phyloP scores from a whole-genome alignment of 805 yeast species.

The Sugiyamaella floridensis region DNA sequence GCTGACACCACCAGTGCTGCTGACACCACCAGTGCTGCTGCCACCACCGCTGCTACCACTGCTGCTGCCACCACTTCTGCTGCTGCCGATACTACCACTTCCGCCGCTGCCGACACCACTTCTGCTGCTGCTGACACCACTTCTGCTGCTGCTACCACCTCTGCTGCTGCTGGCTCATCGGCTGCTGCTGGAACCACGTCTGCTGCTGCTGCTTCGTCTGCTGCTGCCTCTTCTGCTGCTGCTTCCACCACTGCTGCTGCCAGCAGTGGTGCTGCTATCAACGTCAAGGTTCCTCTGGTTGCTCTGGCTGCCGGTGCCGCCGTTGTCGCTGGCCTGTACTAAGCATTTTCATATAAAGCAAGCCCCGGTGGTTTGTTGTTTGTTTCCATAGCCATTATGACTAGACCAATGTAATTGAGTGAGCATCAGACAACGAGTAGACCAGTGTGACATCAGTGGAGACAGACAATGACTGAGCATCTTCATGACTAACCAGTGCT shows the following conservation, averaged over 20 bases:
- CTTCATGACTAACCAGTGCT: too few species aligned
- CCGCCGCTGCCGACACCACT: neutral
- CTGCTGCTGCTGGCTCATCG: slow-evolving; percentile 1
- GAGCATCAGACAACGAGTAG: too few species aligned
- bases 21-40: neutral
- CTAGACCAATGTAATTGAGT: too few species aligned
- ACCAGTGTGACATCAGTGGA: too few species aligned
- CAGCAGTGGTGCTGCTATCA: neutral
- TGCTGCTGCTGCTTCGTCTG: slow-evolving; percentile 1
- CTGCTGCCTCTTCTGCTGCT: neutral
- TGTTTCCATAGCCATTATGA: too few species aligned
- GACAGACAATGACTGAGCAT: too few species aligned
- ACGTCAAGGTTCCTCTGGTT: neutral
- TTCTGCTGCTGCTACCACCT: neutral
- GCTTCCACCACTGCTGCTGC: neutral
- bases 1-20: slow-evolving; percentile 2
- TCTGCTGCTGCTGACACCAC: neutral
- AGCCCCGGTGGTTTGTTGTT: too few species aligned
- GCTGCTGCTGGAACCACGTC: neutral
- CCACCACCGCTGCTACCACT: slow-evolving; percentile 4
- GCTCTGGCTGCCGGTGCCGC: neutral
- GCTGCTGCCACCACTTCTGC: neutral
- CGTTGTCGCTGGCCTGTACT: neutral
- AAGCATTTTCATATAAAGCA: neutral
- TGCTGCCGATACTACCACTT: neutral